A percentile compares a stretch with the other conserved stretches of the same genome.
phyloP scores from a whole-genome alignment of 1,284 basidiomycete genomes.

The Heterobasidion parviporum region DNA sequence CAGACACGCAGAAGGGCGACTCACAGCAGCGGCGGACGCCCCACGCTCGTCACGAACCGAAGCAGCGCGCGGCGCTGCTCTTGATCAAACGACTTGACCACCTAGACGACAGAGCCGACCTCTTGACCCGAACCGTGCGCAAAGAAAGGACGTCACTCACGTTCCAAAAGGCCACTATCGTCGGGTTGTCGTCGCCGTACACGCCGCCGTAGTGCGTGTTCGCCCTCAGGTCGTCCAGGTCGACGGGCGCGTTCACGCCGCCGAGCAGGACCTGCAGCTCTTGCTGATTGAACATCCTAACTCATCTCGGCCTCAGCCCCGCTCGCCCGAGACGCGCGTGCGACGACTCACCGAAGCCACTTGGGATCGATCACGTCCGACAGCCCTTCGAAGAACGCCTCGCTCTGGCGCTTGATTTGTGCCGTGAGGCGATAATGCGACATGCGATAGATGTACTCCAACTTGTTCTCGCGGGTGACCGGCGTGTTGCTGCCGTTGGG shows the following conservation, averaged over 20 bases:
- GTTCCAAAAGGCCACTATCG: constrained; percentile 74
- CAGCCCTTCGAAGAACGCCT: constrained; percentile 80
- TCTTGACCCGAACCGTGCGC: neutral
- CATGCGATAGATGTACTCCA: constrained; percentile 87
- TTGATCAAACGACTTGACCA: constrained; percentile 67
- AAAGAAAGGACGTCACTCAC: constrained; percentile 24
- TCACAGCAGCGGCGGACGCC: constrained; percentile 78
- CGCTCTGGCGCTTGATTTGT: constrained; percentile 84
- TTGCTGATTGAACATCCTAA: constrained; percentile 92
- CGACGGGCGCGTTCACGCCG: constrained; percentile 76
- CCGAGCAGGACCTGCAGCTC: constrained; percentile 84
- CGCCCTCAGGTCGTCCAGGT: constrained; percentile 69
- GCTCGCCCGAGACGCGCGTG: neutral
- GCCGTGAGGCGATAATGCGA: constrained; percentile 85
- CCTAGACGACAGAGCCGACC: constrained; percentile 30
- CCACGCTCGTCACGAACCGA: constrained; percentile 87
- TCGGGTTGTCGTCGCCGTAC: constrained; percentile 60
- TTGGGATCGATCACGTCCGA: constrained; percentile 84
- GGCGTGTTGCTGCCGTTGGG: constrained; percentile 79
- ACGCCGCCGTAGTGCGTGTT: constrained; percentile 77
- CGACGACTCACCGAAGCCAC: constrained; percentile 67
- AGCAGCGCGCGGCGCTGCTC: constrained; percentile 67
- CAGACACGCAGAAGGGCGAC: constrained; percentile 18
- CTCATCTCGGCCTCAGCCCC: neutral
- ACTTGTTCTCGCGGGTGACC: constrained; percentile 85